A percentile compares a stretch with the other conserved stretches of the same genome.
Conservation (phyloP, 2,329 filamentous ascomycete species). For the Onygenales sp. region DNA sequence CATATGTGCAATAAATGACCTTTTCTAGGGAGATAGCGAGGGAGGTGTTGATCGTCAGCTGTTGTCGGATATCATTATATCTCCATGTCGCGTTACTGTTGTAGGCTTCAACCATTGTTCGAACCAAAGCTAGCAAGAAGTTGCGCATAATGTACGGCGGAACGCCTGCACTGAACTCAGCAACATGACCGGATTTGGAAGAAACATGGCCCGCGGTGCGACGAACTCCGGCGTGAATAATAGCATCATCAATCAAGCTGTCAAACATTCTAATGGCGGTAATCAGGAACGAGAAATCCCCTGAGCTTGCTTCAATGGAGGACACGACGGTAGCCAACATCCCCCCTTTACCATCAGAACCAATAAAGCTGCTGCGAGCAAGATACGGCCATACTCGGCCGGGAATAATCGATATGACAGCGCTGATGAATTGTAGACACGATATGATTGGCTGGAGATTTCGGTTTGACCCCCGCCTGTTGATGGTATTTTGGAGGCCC, state of each 20-base stretch:
- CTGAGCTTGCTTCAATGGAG: constrained; percentile 68
- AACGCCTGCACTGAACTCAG: constrained; percentile 56
- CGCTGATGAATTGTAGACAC: constrained; percentile 71
- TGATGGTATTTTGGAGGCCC: constrained; percentile 41
- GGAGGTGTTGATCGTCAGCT: constrained; percentile 56
- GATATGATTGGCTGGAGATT: constrained; percentile 59
- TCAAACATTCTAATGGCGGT: constrained; percentile 66
- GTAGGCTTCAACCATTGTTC: constrained; percentile 70
- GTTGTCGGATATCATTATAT: constrained; percentile 60
- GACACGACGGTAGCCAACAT: constrained; percentile 70
- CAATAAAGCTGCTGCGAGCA: constrained; percentile 68
- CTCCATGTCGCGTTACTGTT: constrained; percentile 82
- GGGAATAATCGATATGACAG: constrained; percentile 62
- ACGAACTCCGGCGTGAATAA: constrained; percentile 42
- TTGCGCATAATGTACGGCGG: constrained; percentile 68
- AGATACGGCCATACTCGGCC: constrained; percentile 86
- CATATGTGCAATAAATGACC: constrained; percentile 63
- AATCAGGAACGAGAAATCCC: constrained; percentile 67
- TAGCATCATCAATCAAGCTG: constrained; percentile 64
- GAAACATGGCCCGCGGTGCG: constrained; percentile 25
- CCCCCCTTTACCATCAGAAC: constrained; percentile 64
- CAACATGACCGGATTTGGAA: constrained; percentile 21
- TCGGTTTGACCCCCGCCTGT: constrained; percentile 53
- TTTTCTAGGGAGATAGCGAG: constrained; percentile 63
- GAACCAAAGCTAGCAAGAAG: constrained; percentile 62